A percentile compares a stretch with the other conserved stretches of the same genome.
phyloP scores from a whole-genome alignment of 2,329 filamentous ascomycete genomes.

The Juglanconis sp. region DNA sequence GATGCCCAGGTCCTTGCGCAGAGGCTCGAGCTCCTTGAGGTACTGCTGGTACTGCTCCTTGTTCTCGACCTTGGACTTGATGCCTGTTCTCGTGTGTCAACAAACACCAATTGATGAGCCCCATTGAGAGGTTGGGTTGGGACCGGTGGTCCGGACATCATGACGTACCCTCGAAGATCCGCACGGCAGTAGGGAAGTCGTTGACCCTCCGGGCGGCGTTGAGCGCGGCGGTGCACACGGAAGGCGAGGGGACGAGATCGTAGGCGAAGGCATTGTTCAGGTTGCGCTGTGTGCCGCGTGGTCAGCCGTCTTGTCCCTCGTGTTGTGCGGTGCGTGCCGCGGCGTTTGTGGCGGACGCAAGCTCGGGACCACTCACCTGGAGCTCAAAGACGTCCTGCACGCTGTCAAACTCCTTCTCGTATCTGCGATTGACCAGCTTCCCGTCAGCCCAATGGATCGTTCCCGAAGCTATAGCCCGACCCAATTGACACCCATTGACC shows the following conservation, averaged over 20 bases:
- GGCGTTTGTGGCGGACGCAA: conserved; percentile 1
- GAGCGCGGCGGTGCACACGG: conserved; percentile 86
- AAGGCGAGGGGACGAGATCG: conserved; percentile 94
- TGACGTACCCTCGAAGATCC: conserved; percentile 87
- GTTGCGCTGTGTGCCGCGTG: conserved; percentile 55
- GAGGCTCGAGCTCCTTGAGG: conserved; percentile 84
- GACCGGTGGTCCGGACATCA: neutral
- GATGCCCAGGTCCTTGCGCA: conserved; percentile 92
- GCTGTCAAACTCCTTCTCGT: conserved; percentile 97
- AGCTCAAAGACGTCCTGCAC: conserved; percentile 99
- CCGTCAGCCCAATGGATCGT: conserved; percentile 36
- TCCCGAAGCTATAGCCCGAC: conserved; percentile 7
- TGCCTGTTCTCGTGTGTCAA: conserved; percentile 52
- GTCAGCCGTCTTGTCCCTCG: conserved; percentile 17
- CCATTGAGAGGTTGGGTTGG: too few species aligned
- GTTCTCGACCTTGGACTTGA: conserved; percentile 99
- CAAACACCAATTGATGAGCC: too few species aligned
- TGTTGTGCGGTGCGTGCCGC: neutral
- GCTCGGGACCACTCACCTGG: conserved; percentile 64
- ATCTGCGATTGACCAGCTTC: conserved; percentile 55
- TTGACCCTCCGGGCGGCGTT: conserved; percentile 94
- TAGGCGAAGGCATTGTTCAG: conserved; percentile 99
- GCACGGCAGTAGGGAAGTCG: conserved; percentile 96
- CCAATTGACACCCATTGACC: conserved; percentile 19
- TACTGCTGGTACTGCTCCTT: conserved; percentile 96